Percentiles rank a stretch among this genome's conserved stretches.
phyloP scores from a whole-genome alignment of 352 stramenopile genomes.

The Globisporangium solare region DNA sequence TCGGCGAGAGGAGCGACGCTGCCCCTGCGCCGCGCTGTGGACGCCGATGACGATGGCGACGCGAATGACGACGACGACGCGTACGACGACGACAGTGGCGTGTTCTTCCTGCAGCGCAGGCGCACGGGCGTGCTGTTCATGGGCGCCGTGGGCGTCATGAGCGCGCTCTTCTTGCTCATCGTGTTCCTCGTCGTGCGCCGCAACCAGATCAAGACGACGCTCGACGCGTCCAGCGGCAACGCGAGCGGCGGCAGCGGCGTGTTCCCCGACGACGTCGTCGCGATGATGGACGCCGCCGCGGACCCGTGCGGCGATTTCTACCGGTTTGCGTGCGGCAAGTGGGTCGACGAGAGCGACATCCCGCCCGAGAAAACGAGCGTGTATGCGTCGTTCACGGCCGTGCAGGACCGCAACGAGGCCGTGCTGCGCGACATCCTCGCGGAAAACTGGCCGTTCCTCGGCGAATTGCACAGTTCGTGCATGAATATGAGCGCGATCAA shows the following conservation, averaged over 20 bases:
- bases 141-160: slow-evolving; percentile 25
- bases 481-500: slow-evolving; percentile 61
- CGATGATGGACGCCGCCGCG: slow-evolving; percentile 21
- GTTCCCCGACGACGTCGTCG: slow-evolving; percentile 18
- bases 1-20: not conserved
- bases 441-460: slow-evolving; percentile 47
- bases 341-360: slow-evolving; percentile 24
- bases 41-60: no score
- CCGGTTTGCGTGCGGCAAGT: slow-evolving; percentile 26
- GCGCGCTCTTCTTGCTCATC: slow-evolving; percentile 33
- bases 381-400: slow-evolving; percentile 19
- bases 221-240: not conserved
- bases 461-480: slow-evolving; percentile 55
- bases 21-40: not conserved
- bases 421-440: slow-evolving; percentile 24
- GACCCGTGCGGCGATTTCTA: slow-evolving; percentile 35
- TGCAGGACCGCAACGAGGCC: slow-evolving; percentile 25
- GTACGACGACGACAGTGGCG: slow-evolving; percentile 2
- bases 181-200: slow-evolving; percentile 37
- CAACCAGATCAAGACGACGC: slow-evolving; percentile 26
- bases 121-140: slow-evolving; percentile 18
- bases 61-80: slow-evolving; percentile 1
- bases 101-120: slow-evolving; percentile 16
- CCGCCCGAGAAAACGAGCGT: slow-evolving; percentile 21
- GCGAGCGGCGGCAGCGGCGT: not conserved